phyloP scores from a whole-genome alignment of 345 rosid species.

The Eucalyptus paniculata region DNA sequence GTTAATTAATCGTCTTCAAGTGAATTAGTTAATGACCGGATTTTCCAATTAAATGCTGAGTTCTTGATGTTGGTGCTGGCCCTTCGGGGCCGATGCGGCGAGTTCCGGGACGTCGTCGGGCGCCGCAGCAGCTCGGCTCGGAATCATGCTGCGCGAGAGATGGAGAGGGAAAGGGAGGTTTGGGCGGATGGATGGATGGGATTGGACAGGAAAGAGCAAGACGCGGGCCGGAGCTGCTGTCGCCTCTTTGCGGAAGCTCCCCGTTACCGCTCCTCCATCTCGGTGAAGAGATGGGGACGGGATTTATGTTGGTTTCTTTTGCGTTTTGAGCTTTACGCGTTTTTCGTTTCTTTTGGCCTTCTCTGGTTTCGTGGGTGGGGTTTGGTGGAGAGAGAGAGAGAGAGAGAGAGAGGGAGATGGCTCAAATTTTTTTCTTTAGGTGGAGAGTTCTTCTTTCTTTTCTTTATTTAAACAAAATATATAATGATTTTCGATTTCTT shows the following conservation, averaged over 20 bases:
- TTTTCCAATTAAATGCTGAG: not conserved
- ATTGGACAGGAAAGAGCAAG: not conserved
- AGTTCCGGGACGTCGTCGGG: not conserved
- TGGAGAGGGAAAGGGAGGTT: not conserved
- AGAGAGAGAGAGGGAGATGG: no score
- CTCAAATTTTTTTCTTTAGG: no score
- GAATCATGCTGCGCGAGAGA: not conserved
- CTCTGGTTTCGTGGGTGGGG: not conserved
- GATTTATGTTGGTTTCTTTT: not conserved
- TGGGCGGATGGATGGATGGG: not conserved
- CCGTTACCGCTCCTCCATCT: no score
- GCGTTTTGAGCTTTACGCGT: not conserved
- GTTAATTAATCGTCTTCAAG: no score
- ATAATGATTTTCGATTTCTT: no score
- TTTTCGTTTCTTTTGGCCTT: not conserved
- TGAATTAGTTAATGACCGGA: not conserved
- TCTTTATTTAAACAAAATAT: no score
- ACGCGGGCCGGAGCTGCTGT: not conserved
- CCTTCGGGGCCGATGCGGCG: not conserved
- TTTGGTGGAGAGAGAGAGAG: not conserved
- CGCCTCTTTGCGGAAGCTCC: not conserved
- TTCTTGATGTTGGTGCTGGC: not conserved
- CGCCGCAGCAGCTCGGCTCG: constrained; percentile 59
- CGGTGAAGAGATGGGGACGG: not conserved
- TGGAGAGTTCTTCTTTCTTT: no score